Evolutionary conservation across 83 land plant species (phyloP).

Genomic region (Picea abies): DNA sequence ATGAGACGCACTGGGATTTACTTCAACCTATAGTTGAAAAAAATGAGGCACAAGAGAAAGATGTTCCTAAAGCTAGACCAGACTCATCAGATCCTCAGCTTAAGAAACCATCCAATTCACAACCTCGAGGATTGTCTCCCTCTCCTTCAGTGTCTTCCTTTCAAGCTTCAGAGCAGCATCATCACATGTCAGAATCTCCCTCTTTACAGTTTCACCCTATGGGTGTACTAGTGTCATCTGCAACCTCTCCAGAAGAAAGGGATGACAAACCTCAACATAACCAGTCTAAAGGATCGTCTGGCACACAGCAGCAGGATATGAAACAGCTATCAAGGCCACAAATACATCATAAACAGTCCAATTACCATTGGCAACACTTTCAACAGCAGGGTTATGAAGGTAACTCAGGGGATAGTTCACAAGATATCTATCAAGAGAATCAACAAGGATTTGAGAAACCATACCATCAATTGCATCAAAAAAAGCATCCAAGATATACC

Average conservation of each 20-base stretch:
- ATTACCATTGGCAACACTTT: neutral
- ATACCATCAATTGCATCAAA: constrained; percentile 11
- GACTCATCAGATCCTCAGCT: constrained; percentile 22
- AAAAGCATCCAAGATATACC: constrained; percentile 4
- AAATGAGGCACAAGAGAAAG: constrained; percentile 45
- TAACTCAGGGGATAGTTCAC: constrained; percentile 14
- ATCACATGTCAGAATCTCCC: constrained; percentile 28
- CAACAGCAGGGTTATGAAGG: neutral
- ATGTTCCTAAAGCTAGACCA: constrained; percentile 19
- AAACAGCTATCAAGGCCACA: constrained; percentile 15
- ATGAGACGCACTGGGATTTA: constrained; percentile 54
- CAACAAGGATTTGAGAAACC: constrained; percentile 10
- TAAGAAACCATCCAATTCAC: constrained; percentile 30
- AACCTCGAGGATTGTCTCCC: constrained; percentile 3
- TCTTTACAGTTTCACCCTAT: constrained; percentile 40
- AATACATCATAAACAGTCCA: constrained; percentile 1
- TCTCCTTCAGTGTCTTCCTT: neutral
- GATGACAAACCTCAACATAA: constrained; percentile 39
- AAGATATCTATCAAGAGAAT: constrained; percentile 12
- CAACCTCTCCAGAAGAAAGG: constrained; percentile 38
- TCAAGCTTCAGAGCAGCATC: neutral
- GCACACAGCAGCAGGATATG: constrained; percentile 5
- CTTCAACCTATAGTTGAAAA: constrained; percentile 47
- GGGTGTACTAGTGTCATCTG: constrained; percentile 33
- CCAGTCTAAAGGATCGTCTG: constrained; percentile 35